Evolutionary conservation across 805 yeast species (phyloP).

Genomic region (Candida xiaguanensis): DNA sequence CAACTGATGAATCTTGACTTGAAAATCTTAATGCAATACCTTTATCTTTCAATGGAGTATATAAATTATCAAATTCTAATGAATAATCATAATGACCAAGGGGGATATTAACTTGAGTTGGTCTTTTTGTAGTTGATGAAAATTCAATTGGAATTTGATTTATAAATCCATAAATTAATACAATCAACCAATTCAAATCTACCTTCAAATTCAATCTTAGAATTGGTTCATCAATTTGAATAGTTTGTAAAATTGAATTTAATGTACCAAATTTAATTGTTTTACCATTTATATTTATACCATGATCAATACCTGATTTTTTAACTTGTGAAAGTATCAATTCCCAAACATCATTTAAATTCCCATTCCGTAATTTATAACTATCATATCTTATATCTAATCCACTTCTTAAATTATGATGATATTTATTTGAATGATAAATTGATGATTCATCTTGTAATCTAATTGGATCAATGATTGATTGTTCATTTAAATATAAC

Average conservation of each 20-base stretch:
- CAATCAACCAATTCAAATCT: conserved; percentile 8
- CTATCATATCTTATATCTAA: conserved; percentile 58
- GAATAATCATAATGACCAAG: not conserved
- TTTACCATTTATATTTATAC: conserved; percentile 20
- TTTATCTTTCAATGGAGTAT: conserved; percentile 29
- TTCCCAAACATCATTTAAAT: conserved; percentile 70
- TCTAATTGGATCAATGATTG: conserved; percentile 64
- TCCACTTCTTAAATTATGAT: conserved; percentile 69
- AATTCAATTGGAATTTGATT: conserved; percentile 40
- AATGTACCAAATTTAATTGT: conserved; percentile 1
- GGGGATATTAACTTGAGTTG: conserved; percentile 4
- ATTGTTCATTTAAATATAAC: conserved; percentile 58
- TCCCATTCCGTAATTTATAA: conserved; percentile 71
- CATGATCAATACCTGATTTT: conserved; percentile 7
- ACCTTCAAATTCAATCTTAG: not conserved
- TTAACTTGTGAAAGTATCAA: conserved; percentile 30
- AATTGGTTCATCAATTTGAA: not conserved
- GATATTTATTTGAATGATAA: conserved; percentile 68
- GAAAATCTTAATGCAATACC: conserved; percentile 28
- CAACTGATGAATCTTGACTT: conserved; percentile 11
- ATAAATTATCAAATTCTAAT: conserved; percentile 24
- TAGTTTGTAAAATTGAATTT: not conserved
- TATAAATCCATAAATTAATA: conserved; percentile 37
- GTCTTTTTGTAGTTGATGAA: not conserved
- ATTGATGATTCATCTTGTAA: conserved; percentile 67